Base-by-base conservation (phyloP, 1,284 basidiomycete species). In the Inonotus hispidus region DNA sequence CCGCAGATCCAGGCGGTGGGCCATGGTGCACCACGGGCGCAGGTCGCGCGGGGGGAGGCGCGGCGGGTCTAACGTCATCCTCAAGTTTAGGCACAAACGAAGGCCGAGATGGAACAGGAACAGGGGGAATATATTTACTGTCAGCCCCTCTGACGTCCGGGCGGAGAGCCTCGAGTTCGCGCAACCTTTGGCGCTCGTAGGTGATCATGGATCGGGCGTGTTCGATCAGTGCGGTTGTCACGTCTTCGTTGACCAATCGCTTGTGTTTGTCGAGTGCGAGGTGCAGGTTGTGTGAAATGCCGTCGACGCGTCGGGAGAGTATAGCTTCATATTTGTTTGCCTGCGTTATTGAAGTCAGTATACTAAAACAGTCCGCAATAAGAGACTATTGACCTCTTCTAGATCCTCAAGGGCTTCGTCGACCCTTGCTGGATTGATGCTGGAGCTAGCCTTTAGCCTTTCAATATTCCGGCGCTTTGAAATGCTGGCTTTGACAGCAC, bases 401-500 rank as follows among this genome's bases (percentile, higher is more conserved):
- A 97, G 85, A 63, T 98, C 95, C 70, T 93, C 91, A 52, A 98
- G 74, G 0, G 95, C 94, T 69, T 96, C 94, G 71, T 97, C 93
- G 3, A 96, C 95, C 61, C 86, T 87, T 61, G 92, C 85, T 11
- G 90, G 82, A 60, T 88, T 84, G 63, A 98, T 95, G 67, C 85
- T 94, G 11, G 87, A 86, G 67, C 90, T 94, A 1, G 90, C 89
- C 71, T 95, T 95, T 68, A 98, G 73, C 49, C 94, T 84, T 70
- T 98, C 95, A 61, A 97, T 92, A 59, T 90, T 85, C 37, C 94
- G 78, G 52, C 94, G 83, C 73, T 96, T 97, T 23, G 88, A 92
- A 66, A 98, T 97, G 2, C 93, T 90, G 2, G 85, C 83, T 71
- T 97, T 97, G 23, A 93, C 92, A 1, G 94, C 93, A 4, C 84